Evolutionary conservation across 148 eudicot species (phyloP), one percentile per base, ranked within the genome.

Genomic region (Rhododendron williamsianum): DNA sequence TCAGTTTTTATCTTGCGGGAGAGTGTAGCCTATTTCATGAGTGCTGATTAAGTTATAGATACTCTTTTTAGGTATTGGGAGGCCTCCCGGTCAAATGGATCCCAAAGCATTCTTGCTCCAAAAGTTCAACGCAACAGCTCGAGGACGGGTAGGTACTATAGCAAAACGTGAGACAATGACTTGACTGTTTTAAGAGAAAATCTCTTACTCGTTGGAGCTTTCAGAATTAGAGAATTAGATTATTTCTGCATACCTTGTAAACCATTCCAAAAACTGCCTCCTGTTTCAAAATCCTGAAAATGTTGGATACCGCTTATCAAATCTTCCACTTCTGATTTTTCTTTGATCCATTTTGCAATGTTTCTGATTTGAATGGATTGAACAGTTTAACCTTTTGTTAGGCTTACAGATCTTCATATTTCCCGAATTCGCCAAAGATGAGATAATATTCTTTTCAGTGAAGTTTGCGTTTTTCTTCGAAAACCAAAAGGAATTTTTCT

Each of bases 61-160:
- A 60, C 78, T 30, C 67, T 74, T 88, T 51, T 87, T 87, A 96
- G 98, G 99, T 54, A 95, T 96, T n/a, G 99, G 99, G 41, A 91
- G 92, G 88, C 99, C 99, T 80, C 96, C 98, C 60, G 98, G 97
- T 86, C 98, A 95, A 92, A 95, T 95, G 99, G 99, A 96, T 90
- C 98, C 97, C 36, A 95, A 94, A 94, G 99, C 98, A 76, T 97
- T 95, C 85, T 86, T 97, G 89, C 98, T 97, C 76, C 98, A 97
- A 81, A 96, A 91, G 86, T 95, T 95, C 88, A 97, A 97, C 84
- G 88, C 87, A 35, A 90, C 92, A 82, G 98, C 98, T 48, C 90
- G 90, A 90, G 91, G 92, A 87, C 91, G 93, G 88, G 98, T 96
- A 88, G 60, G 93, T 88, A 60, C 76, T 87, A 27, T 73, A 19